Evolutionary conservation across 306 rosid genomes (phyloP), one percentile per base, ranked within the genome.

Genomic region (Vigna trinervia): DNA sequence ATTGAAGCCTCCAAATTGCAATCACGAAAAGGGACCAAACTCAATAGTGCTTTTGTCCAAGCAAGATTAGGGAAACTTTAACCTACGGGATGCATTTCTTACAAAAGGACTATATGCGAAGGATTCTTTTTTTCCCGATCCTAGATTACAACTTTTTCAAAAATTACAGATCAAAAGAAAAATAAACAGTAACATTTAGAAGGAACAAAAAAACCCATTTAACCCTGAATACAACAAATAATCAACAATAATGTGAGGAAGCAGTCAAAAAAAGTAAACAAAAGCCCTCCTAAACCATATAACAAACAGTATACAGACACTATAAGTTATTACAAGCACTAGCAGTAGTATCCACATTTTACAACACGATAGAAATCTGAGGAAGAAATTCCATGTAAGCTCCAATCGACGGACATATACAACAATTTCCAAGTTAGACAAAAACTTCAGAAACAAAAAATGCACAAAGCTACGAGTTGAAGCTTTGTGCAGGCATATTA

Each of bases 231-330:
- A 45, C 45, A 30, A 60, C 8, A 26, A 30, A 67, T 1, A 15
- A 51, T 47, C 17, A 14, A 13, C 14, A 5, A 17, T 17, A 17
- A 17, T 17, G 19, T 17, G 19, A 17, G 19, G 19, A 17, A 17
- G 19, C 17, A 48, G 17, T 48, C 1, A 5, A 47, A 61, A 12
- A 38, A 5, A 52, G 43, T 23, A 10, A 52, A 38, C 28, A 26
- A 64, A 64, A 3, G 15, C 54, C 17, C 54, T 52, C 43, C 5
- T 53, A 77, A 47, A 20, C 60, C 36, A 78, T 56, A 57, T 43
- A 69, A 45, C 51, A 78, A 69, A 56, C 70, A 69, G 43, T 61
- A 69, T 46, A 20, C 14, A 58, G 69, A 56, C 39, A 30, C 10
- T 12, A 0, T 28, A 0, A 62, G 3, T 57, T 36, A 34, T 20